phyloP scores from a whole-genome alignment of 768 basidiomycete species.

The Suillus tomentosus region DNA sequence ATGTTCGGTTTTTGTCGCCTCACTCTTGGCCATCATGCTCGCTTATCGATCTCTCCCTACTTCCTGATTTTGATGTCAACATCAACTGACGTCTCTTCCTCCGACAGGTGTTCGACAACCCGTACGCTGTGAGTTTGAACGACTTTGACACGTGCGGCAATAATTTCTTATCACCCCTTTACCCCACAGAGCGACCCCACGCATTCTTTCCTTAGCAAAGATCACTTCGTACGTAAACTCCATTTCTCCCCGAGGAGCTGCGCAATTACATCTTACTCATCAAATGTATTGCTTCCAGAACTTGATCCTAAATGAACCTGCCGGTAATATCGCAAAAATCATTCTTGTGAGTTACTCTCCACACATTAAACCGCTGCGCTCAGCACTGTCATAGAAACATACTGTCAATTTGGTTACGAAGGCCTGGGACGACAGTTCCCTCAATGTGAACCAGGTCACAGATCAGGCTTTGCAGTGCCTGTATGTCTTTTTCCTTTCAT shows the following conservation, averaged over 20 bases:
- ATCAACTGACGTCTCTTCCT: constrained; percentile 1
- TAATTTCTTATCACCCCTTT: constrained; percentile 15
- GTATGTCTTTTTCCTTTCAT: constrained; percentile 39
- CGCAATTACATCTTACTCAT: neutral
- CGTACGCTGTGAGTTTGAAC: constrained; percentile 59
- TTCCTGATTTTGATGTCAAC: constrained; percentile 3
- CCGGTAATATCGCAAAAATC: constrained; percentile 70
- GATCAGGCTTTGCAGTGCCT: constrained; percentile 70
- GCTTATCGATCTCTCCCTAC: neutral
- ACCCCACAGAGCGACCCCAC: constrained; percentile 76
- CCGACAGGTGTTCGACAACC: constrained; percentile 72
- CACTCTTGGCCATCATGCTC: neutral
- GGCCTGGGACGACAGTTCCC: constrained; percentile 77
- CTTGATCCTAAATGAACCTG: constrained; percentile 80
- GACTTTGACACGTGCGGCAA: neutral
- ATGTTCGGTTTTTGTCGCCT: neutral
- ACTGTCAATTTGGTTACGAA: constrained; percentile 69
- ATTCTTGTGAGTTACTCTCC: constrained; percentile 53
- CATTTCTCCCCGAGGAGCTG: constrained; percentile 13
- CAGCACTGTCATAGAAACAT: constrained; percentile 44
- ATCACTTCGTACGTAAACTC: constrained; percentile 73
- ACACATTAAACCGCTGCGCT: neutral
- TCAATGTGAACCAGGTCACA: constrained; percentile 55
- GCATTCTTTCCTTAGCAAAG: constrained; percentile 87
- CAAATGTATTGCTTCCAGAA: constrained; percentile 44